Conservation (phyloP, 768 basidiomycete species). For the Rhizopogon vesiculosus region DNA sequence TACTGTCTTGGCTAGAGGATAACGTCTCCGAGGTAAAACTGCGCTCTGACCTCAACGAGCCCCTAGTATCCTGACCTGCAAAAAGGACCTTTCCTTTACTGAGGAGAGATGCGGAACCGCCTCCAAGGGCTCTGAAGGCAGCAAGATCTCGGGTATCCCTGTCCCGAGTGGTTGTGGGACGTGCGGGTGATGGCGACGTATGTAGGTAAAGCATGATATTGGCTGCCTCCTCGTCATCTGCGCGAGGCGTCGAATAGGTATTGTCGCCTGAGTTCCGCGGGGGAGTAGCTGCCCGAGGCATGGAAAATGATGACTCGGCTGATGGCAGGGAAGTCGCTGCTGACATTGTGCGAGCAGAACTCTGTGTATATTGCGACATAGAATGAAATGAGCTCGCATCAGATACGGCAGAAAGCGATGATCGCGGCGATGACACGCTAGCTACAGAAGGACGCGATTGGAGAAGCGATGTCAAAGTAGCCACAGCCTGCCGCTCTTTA, state of each 20-base stretch:
- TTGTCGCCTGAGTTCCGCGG: constrained; percentile 27
- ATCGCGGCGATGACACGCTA: constrained; percentile 64
- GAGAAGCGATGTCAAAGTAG: constrained; percentile 69
- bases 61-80: constrained; percentile 30
- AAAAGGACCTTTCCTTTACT: constrained; percentile 71
- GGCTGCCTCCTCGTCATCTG: constrained; percentile 76
- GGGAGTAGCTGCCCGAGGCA: constrained; percentile 31
- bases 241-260: constrained; percentile 45
- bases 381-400: constrained; percentile 61
- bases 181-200: constrained; percentile 78
- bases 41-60: constrained; percentile 23
- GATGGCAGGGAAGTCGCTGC: constrained; percentile 35
- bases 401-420: constrained; percentile 64
- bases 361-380: constrained; percentile 61
- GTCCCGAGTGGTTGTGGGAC: constrained; percentile 44
- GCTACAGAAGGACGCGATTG: constrained; percentile 59
- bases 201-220: constrained; percentile 82
- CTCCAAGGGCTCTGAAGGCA: constrained; percentile 54
- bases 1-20: constrained; percentile 19
- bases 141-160: constrained; percentile 47
- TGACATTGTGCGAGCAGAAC: constrained; percentile 52
- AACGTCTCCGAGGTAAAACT: constrained; percentile 20
- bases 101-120: constrained; percentile 38
- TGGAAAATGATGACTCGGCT: constrained; percentile 34
- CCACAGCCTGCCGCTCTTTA: constrained; percentile 80